These are phyloP conservation scores for Oenanthe sinensis DNA, from an alignment of 129 eudicot genomes.

Conservation along the genomic window DNA sequence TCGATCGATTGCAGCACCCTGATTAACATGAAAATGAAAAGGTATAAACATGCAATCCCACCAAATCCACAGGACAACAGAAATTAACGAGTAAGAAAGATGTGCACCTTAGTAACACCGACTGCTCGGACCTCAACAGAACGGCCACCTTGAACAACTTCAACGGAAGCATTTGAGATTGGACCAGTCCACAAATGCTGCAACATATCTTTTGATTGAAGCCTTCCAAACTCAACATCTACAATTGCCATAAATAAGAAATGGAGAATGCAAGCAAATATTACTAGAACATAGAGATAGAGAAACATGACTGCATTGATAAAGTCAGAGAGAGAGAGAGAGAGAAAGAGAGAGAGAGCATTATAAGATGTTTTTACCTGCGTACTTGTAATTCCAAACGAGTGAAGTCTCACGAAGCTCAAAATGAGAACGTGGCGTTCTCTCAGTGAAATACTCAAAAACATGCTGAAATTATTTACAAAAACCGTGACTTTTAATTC, in stretches of 20 bases:
- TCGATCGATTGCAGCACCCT: slow-evolving; percentile 54
- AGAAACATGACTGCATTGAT: neutral
- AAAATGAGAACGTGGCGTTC: slow-evolving; percentile 79
- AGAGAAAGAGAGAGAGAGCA: neutral
- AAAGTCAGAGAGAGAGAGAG: neutral
- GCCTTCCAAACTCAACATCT: slow-evolving; percentile 89
- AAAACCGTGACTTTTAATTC: slow-evolving; percentile 5
- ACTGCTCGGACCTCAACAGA: slow-evolving; percentile 3
- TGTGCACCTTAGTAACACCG: neutral
- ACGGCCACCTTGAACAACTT: slow-evolving; percentile 70
- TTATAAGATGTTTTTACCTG: slow-evolving; percentile 35
- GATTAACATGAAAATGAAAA: neutral
- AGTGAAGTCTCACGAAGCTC: slow-evolving; percentile 84
- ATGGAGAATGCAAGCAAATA: neutral
- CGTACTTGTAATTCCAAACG: slow-evolving; percentile 83
- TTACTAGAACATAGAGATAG: neutral
- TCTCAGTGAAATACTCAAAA: slow-evolving; percentile 76
- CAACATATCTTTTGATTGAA: slow-evolving; percentile 85
- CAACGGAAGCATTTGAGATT: slow-evolving; percentile 90
- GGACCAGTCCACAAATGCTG: slow-evolving; percentile 96
- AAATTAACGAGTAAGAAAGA: neutral
- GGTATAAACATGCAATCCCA: neutral
- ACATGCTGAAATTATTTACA: slow-evolving; percentile 55
- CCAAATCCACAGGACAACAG: neutral
- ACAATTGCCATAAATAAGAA: slow-evolving; percentile 6